Evolutionary conservation across 1,284 basidiomycete species (phyloP).

Genomic region (Puccinia polysora): DNA sequence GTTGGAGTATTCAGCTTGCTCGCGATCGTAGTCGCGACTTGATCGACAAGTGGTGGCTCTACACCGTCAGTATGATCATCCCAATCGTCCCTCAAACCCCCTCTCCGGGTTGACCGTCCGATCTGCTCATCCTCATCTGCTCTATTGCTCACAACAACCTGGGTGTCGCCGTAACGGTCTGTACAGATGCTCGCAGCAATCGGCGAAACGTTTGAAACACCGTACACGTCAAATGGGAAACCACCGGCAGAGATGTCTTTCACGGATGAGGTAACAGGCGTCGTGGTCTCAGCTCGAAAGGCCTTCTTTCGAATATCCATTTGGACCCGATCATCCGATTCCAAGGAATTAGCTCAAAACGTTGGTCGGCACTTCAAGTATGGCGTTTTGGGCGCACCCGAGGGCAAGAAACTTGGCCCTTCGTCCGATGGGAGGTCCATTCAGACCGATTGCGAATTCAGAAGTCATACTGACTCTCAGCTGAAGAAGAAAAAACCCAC

Average conservation of each 20-base stretch:
- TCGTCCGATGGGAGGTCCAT: constrained; percentile 58
- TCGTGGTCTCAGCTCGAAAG: constrained; percentile 87
- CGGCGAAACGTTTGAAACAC: constrained; percentile 89
- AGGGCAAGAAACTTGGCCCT: constrained; percentile 66
- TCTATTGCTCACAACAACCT: too few relatives aligned
- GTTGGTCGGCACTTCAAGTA: constrained; percentile 84
- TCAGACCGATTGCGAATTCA: constrained; percentile 86
- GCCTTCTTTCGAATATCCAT: constrained; percentile 95
- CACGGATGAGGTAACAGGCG: constrained; percentile 66
- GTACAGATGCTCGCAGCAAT: constrained; percentile 89
- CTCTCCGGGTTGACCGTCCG: constrained; percentile 36
- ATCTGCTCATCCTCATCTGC: too few relatives aligned
- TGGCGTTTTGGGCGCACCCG: constrained; percentile 73
- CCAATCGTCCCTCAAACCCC: not conserved
- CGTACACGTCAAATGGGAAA: constrained; percentile 56
- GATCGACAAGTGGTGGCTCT: constrained; percentile 96
- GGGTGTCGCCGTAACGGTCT: too few relatives aligned
- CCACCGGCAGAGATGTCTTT: constrained; percentile 62
- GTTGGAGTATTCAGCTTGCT: constrained; percentile 97
- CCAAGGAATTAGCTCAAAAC: constrained; percentile 60
- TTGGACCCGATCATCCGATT: constrained; percentile 70
- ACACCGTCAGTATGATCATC: constrained; percentile 76
- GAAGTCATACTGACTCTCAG: constrained; percentile 90
- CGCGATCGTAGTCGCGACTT: constrained; percentile 79
- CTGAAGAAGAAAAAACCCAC: constrained; percentile 61